A percentile compares a stretch with the other conserved stretches of the same genome.
Conservation (phyloP, 805 yeast genomes). For the Cyberlindnera americana region DNA sequence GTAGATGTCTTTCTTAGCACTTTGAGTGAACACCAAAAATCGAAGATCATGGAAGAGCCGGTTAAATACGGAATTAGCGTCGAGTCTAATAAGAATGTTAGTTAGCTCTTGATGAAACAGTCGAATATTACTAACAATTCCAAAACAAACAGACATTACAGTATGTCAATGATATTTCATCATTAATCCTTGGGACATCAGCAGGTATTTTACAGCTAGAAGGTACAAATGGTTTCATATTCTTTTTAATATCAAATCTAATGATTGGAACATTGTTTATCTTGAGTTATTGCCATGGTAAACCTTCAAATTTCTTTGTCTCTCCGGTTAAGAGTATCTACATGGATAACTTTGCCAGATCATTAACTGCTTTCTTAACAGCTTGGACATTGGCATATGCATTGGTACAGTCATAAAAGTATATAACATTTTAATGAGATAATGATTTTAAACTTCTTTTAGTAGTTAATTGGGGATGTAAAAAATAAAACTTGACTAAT, state of each 20-base stretch:
- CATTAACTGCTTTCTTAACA: slow-evolving; percentile 28
- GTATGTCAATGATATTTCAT: slow-evolving; percentile 25
- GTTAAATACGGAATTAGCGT: slow-evolving; percentile 22
- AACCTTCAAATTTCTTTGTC: slow-evolving; percentile 16
- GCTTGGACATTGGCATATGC: slow-evolving; percentile 27
- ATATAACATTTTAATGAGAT: neutral
- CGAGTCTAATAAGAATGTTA: slow-evolving; percentile 15
- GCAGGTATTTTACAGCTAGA: slow-evolving; percentile 27
- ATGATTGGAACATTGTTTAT: slow-evolving; percentile 12
- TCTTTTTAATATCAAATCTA: slow-evolving; percentile 13
- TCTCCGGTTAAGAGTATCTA: slow-evolving; percentile 15
- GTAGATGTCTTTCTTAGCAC: no score
- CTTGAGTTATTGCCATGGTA: slow-evolving; percentile 2
- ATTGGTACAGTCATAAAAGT: slow-evolving; percentile 21
- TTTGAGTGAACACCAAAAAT: no score
- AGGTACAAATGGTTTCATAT: slow-evolving; percentile 21
- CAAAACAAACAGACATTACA: slow-evolving; percentile 14
- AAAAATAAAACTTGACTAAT: no score
- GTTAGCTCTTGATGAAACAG: neutral
- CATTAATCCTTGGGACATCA: slow-evolving; percentile 22
- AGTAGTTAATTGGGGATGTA: no score
- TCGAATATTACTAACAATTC: no score
- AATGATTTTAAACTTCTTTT: no score
- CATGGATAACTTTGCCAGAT: slow-evolving; percentile 17
- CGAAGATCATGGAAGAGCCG: slow-evolving; percentile 23